A percentile compares a stretch with the other conserved stretches of the same genome.
phyloP scores from a whole-genome alignment of 495 filamentous ascomycete genomes.

The Penicillium ochrochloron region DNA sequence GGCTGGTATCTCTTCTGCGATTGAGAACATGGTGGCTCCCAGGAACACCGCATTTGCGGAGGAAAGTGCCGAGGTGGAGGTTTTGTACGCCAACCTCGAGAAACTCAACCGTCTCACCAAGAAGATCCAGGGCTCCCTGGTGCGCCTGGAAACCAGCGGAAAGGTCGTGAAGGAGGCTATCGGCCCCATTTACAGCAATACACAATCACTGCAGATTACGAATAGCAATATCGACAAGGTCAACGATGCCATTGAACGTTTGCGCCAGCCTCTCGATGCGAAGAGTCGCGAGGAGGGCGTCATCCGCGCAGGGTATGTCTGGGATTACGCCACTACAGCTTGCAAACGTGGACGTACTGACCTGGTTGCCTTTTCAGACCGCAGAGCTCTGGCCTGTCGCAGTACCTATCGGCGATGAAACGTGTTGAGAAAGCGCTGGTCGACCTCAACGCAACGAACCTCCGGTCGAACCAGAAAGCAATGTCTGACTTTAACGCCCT shows the following conservation, averaged over 20 bases:
- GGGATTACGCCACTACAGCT: neutral
- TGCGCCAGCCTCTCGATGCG: conserved; percentile 86
- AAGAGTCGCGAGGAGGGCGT: conserved; percentile 88
- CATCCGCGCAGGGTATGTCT: conserved; percentile 74
- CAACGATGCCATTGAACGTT: conserved; percentile 80
- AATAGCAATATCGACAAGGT: conserved; percentile 89
- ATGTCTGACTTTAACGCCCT: conserved; percentile 78
- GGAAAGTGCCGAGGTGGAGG: conserved; percentile 73
- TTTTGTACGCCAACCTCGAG: conserved; percentile 66
- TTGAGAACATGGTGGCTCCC: conserved; percentile 51
- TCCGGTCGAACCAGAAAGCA: conserved; percentile 89
- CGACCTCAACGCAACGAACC: conserved; percentile 82
- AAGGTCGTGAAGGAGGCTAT: conserved; percentile 90
- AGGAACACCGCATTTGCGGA: conserved; percentile 64
- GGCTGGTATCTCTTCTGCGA: conserved; percentile 16
- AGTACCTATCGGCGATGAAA: conserved; percentile 88
- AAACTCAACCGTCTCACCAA: conserved; percentile 78
- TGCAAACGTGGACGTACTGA: conserved; percentile 22
- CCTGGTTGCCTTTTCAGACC: conserved; percentile 53
- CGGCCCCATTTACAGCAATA: conserved; percentile 91
- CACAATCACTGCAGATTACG: conserved; percentile 80
- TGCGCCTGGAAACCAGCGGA: conserved; percentile 81
- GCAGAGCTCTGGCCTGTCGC: conserved; percentile 74
- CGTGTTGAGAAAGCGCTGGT: conserved; percentile 78
- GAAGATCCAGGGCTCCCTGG: conserved; percentile 88